Percentiles rank a stretch among this genome's conserved stretches.
Evolutionary conservation across 257 asterid genomes (phyloP).

Genomic region (Nicotiana otophora): DNA sequence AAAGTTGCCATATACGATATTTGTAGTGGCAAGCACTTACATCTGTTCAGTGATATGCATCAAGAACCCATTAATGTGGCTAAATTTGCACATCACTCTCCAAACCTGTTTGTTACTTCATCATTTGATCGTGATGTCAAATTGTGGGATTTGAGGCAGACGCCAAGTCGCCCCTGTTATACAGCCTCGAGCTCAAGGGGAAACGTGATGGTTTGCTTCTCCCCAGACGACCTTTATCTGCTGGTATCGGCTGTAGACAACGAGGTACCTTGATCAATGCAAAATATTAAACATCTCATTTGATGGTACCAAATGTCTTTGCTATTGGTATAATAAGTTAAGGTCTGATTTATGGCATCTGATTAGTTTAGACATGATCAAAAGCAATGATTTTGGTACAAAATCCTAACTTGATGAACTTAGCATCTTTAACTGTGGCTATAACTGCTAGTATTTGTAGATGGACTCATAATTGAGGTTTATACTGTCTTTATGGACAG

Average conservation of each 20-base stretch:
- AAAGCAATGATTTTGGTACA: background rate
- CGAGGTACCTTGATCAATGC: conserved; percentile 41
- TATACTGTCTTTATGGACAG: conserved; percentile 18
- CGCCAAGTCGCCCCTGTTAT: conserved; percentile 54
- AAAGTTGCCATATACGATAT: conserved; percentile 71
- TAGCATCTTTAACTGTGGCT: background rate
- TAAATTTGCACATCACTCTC: conserved; percentile 69
- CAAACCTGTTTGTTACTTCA: conserved; percentile 62
- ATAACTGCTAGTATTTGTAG: background rate
- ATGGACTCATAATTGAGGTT: background rate
- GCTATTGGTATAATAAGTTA: background rate
- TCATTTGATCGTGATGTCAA: conserved; percentile 74
- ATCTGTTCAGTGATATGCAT: conserved; percentile 59
- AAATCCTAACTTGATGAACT: background rate
- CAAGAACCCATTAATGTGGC: conserved; percentile 75
- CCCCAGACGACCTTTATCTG: conserved; percentile 79
- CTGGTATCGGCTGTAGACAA: conserved; percentile 82
- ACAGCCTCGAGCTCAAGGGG: conserved; percentile 63
- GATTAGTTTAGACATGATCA: background rate
- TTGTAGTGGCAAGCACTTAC: conserved; percentile 43
- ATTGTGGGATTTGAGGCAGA: conserved; percentile 85
- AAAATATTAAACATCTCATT: background rate
- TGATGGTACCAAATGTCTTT: background rate
- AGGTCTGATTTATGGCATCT: background rate
- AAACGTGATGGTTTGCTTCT: conserved; percentile 83